phyloP scores from a whole-genome alignment of 768 basidiomycete species.

The Mycena alexandri region DNA sequence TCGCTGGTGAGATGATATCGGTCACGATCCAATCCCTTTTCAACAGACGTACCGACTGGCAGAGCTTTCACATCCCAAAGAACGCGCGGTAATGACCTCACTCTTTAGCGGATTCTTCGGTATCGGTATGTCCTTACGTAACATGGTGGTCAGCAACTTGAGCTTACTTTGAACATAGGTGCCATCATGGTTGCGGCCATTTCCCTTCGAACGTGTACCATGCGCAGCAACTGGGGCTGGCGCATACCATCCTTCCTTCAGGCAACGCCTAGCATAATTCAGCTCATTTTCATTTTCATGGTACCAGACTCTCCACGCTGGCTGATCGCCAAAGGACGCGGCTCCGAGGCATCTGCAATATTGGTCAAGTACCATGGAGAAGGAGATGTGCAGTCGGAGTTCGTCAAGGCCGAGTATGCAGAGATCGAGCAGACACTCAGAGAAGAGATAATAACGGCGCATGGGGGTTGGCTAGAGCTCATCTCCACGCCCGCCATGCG shows the following conservation, averaged over 20 bases:
- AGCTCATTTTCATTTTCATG: conserved; percentile 55
- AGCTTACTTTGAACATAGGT: background rate
- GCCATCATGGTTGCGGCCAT: background rate
- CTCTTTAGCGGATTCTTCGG: conserved; percentile 18
- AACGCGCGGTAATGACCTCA: conserved; percentile 16
- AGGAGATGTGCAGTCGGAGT: conserved; percentile 43
- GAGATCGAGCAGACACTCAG: conserved; percentile 9
- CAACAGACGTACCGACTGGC: too few species aligned
- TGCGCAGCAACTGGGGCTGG: conserved; percentile 53
- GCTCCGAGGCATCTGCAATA: conserved; percentile 49
- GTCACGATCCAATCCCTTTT: background rate
- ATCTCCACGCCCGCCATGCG: conserved; percentile 16
- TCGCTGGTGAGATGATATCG: background rate
- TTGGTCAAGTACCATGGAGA: conserved; percentile 57
- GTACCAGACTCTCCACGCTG: conserved; percentile 57
- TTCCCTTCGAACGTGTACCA: conserved; percentile 9
- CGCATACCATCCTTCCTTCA: conserved; percentile 59
- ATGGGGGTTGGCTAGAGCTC: conserved; percentile 1
- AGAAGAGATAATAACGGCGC: background rate
- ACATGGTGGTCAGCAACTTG: background rate
- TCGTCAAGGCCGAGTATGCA: conserved; percentile 16
- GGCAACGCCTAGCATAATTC: conserved; percentile 39
- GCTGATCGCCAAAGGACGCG: conserved; percentile 52
- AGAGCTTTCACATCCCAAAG: conserved; percentile 26
- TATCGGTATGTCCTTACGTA: background rate